A percentile compares a stretch with the other conserved stretches of the same genome.
These are phyloP conservation scores for Alternaria longipes DNA, from an alignment of 2,329 filamentous ascomycete species.

Conservation along the genomic window DNA sequence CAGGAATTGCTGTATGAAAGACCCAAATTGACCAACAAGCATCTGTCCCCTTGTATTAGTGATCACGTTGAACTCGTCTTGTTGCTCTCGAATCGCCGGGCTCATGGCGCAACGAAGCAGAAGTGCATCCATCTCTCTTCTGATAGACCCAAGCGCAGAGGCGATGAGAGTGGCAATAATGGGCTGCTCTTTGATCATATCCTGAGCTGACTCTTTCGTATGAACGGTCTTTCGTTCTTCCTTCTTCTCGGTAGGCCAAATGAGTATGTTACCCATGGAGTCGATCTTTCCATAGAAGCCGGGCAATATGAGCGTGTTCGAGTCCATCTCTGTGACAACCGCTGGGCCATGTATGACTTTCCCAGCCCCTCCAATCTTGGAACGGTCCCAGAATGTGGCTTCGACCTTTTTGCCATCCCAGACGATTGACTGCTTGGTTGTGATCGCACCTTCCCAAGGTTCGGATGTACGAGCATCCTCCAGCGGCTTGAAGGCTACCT, in stretches of 20 bases:
- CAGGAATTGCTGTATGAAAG: slow-evolving; percentile 61
- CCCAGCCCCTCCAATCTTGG: slow-evolving; percentile 53
- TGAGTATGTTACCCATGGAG: slow-evolving; percentile 60
- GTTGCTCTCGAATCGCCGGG: slow-evolving; percentile 61
- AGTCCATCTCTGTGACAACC: slow-evolving; percentile 62
- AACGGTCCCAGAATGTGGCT: slow-evolving; percentile 58
- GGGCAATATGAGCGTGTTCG: slow-evolving; percentile 61
- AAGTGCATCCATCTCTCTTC: slow-evolving; percentile 61
- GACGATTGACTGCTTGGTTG: slow-evolving; percentile 52
- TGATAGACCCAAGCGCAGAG: slow-evolving; percentile 57
- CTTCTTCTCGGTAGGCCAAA: slow-evolving; percentile 52
- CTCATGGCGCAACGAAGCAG: slow-evolving; percentile 63
- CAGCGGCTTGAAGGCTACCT: slow-evolving; percentile 51
- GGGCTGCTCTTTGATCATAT: slow-evolving; percentile 52
- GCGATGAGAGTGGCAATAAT: slow-evolving; percentile 58
- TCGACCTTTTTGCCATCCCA: slow-evolving; percentile 54
- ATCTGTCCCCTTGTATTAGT: slow-evolving; percentile 60
- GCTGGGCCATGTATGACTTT: slow-evolving; percentile 56
- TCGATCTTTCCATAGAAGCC: slow-evolving; percentile 60
- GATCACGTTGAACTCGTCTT: slow-evolving; percentile 64
- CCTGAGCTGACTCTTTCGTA: slow-evolving; percentile 50
- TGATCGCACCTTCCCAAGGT: slow-evolving; percentile 51
- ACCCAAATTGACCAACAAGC: slow-evolving; percentile 62
- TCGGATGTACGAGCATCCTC: slow-evolving; percentile 35
- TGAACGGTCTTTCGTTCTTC: slow-evolving; percentile 39